Evolutionary conservation across 176 grass and related monocot species (phyloP).

Genomic region (Puccinellia tenuiflora): DNA sequence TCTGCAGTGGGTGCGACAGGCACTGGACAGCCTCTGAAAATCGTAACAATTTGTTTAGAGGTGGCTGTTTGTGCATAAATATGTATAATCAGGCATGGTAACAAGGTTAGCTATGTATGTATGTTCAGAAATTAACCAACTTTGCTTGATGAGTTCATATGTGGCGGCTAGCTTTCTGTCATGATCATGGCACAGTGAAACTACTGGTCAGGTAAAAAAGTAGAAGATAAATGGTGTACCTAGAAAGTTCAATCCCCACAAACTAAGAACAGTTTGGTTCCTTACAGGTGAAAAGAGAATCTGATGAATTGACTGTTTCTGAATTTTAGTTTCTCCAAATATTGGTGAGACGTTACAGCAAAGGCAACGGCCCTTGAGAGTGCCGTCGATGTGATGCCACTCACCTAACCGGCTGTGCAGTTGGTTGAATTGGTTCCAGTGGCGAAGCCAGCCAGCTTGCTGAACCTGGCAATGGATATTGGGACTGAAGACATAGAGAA

Average conservation of each 20-base stretch:
- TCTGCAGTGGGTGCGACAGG: no score
- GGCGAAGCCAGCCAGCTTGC: no score
- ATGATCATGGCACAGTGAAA: not conserved
- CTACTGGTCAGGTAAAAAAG: not conserved
- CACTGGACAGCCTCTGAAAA: no score
- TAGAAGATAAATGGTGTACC: not conserved
- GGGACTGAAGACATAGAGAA: no score
- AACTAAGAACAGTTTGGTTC: not conserved
- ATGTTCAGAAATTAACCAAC: no score
- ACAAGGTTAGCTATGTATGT: no score
- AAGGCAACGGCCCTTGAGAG: not conserved
- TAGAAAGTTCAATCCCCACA: not conserved
- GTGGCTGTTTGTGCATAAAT: no score
- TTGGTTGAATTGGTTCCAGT: not conserved
- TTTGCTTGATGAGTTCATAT: not conserved
- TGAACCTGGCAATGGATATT: no score
- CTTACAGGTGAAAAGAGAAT: not conserved
- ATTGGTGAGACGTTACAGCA: conserved; percentile 1
- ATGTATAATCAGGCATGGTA: no score
- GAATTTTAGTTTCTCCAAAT: not conserved
- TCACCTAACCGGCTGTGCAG: not conserved
- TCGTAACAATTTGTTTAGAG: no score
- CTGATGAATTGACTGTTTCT: conserved; percentile 3
- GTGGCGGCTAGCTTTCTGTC: not conserved
- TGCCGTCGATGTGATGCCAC: not conserved